Conservation (phyloP, 2,329 filamentous ascomycete species). For the Ophiostoma ulmi region DNA sequence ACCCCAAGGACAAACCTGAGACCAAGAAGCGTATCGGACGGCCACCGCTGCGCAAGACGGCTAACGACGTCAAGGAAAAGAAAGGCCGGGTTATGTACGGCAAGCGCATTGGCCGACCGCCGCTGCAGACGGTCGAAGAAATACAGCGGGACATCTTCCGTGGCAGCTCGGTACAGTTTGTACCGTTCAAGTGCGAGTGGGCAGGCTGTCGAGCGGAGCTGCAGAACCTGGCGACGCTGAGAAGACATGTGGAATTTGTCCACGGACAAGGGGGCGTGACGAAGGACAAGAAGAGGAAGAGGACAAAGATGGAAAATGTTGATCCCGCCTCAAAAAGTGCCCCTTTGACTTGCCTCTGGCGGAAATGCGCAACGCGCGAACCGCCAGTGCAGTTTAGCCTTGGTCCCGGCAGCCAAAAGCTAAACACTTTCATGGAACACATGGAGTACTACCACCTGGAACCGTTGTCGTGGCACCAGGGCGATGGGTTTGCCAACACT, state of each 20-base stretch:
- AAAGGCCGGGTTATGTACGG: conserved; percentile 11
- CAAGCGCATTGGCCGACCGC: conserved; percentile 34
- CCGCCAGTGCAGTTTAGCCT: conserved; percentile 29
- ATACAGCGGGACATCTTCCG: conserved; percentile 40
- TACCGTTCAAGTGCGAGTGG: conserved; percentile 58
- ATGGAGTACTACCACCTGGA: conserved; percentile 51
- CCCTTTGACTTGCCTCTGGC: conserved; percentile 38
- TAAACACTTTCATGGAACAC: conserved; percentile 44
- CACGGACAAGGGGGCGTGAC: conserved; percentile 37
- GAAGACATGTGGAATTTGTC: conserved; percentile 48
- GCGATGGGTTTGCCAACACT: conserved; percentile 52
- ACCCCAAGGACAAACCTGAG: background rate
- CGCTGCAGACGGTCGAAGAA: conserved; percentile 32
- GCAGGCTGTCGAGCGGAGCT: conserved; percentile 53
- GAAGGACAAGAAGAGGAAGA: background rate
- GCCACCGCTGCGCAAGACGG: background rate
- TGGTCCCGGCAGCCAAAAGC: background rate
- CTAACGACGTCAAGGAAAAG: background rate
- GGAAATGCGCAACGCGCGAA: conserved; percentile 35
- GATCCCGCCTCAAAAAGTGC: no score
- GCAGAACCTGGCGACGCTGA: conserved; percentile 57
- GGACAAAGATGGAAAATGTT: background rate
- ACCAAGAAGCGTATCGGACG: background rate
- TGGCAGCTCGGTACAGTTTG: conserved; percentile 36
- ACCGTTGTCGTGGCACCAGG: conserved; percentile 53